Conservation (phyloP, 495 filamentous ascomycete species). For the Haplographium delicatum region DNA sequence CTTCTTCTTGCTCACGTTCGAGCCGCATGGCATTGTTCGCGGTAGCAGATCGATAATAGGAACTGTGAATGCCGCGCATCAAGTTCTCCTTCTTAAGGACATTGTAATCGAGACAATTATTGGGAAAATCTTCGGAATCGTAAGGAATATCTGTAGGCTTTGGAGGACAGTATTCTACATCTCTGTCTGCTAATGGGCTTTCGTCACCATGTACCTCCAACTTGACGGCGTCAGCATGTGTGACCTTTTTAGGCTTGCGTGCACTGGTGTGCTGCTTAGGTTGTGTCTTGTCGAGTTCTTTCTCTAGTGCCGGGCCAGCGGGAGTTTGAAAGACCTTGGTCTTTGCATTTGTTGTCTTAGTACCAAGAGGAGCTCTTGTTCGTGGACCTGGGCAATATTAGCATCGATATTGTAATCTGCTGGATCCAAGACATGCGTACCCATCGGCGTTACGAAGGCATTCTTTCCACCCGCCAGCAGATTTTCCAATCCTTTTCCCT, state of each 20-base stretch:
- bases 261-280: slow-evolving; percentile 31
- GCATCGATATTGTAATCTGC: background rate
- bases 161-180: slow-evolving; percentile 49
- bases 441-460: slow-evolving; percentile 77
- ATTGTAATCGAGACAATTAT: slow-evolving; percentile 39
- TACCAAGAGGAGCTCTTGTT: slow-evolving; percentile 75
- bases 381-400: slow-evolving; percentile 47
- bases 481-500: slow-evolving; percentile 62
- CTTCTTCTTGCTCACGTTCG: slow-evolving; percentile 57
- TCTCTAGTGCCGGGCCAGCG: slow-evolving; percentile 23
- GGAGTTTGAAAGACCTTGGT: slow-evolving; percentile 59
- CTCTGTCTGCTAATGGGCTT: slow-evolving; percentile 40
- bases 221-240: slow-evolving; percentile 38
- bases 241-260: slow-evolving; percentile 33
- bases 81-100: slow-evolving; percentile 54
- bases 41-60: slow-evolving; percentile 59
- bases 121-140: slow-evolving; percentile 68
- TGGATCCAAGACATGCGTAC: slow-evolving; percentile 39
- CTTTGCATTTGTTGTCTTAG: slow-evolving; percentile 96
- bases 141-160: slow-evolving; percentile 60
- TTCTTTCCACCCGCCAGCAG: slow-evolving; percentile 50
- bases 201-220: slow-evolving; percentile 38
- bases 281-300: slow-evolving; percentile 39
- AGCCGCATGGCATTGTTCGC: slow-evolving; percentile 59
- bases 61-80: slow-evolving; percentile 60